Conservation (phyloP, 2,329 filamentous ascomycete species). For the Aspergillus puulaauensis region DNA sequence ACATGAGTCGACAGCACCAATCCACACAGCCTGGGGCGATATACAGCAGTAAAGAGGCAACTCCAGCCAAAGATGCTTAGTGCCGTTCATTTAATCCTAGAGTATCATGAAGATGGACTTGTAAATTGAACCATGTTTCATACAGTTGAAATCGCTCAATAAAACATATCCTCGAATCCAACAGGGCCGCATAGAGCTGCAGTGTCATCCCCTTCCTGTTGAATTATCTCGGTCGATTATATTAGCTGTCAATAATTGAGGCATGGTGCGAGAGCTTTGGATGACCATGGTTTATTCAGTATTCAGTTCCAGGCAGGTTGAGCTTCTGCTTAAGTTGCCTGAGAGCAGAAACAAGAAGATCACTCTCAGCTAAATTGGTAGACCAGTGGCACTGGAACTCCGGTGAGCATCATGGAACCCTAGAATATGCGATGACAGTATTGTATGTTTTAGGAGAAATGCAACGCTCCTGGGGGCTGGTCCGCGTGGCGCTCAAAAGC, state of each 20-base stretch:
- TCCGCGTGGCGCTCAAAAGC: background rate
- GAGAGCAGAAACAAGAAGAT: background rate
- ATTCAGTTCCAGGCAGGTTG: too few relatives aligned
- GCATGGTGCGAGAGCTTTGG: too few relatives aligned
- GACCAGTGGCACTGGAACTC: too few relatives aligned
- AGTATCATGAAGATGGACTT: background rate
- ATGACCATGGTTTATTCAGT: too few relatives aligned
- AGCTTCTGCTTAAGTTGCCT: too few relatives aligned
- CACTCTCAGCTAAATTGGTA: background rate
- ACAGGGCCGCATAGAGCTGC: conserved; percentile 65
- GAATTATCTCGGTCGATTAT: conserved; percentile 46
- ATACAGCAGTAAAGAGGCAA: conserved; percentile 20
- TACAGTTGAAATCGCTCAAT: conserved; percentile 61
- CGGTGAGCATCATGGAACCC: background rate
- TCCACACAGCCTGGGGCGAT: too few relatives aligned
- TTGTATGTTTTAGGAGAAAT: background rate
- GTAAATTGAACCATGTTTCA: conserved; percentile 64
- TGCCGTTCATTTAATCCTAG: conserved; percentile 54
- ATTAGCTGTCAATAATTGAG: too few relatives aligned
- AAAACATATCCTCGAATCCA: conserved; percentile 69
- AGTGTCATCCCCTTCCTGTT: conserved; percentile 74
- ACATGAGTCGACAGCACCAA: too few relatives aligned
- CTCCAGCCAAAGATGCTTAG: conserved; percentile 78
- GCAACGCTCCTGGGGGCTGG: background rate
- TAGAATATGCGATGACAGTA: background rate